Base-by-base conservation (phyloP, 2,329 filamentous ascomycete genomes). In the Cucurbitaria berberidis region DNA sequence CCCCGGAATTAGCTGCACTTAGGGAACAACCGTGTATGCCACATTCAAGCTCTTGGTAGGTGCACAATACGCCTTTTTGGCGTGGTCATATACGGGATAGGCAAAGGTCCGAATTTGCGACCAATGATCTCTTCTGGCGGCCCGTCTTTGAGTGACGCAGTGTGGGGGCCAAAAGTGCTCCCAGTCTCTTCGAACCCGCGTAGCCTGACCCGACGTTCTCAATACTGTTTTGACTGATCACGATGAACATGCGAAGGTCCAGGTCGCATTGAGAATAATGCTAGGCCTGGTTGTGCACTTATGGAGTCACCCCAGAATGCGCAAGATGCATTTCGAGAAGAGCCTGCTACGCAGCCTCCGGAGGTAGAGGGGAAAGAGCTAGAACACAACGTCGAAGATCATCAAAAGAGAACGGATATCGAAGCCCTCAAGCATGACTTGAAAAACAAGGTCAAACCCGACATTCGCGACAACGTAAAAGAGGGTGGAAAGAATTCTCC, bases 151-250 rank as follows among this genome's bases (percentile, higher is more conserved):
- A 10, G 19, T 9, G 21, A 24, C 21, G 18, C 36, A 39, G 19
- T 22, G 39, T 49, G 47, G 47, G 47, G 47, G 47, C 47, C 47
- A 44, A 38, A 30, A 32, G 7, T 21, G n/a, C n/a, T n/a, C 30
- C 30, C 45, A 45, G 38, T 22, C 26, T 41, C 35, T 27, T 43
- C 40, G n/a, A 10, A 27, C 27, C 30, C 8, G 16, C 19, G 36
- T 22, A 22, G 18, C 36, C 35, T 38, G 7, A 19, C 22, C 18
- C 3, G 22, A 13, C n/a, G 2, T 13, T 39, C 13, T 22, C 24
- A 5, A n/a, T n/a, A n/a, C 5, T 11, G 16, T 21, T 5, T 22
- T 5, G 10, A 10, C 10, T 36, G 13, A 39, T 5, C 16, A 24
- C 5, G 36, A 21, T 11, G 9, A n/a, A 26, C 8, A n/a, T 5